Evolutionary conservation across 768 basidiomycete species (phyloP).

Genomic region (Lentinula edodes): DNA sequence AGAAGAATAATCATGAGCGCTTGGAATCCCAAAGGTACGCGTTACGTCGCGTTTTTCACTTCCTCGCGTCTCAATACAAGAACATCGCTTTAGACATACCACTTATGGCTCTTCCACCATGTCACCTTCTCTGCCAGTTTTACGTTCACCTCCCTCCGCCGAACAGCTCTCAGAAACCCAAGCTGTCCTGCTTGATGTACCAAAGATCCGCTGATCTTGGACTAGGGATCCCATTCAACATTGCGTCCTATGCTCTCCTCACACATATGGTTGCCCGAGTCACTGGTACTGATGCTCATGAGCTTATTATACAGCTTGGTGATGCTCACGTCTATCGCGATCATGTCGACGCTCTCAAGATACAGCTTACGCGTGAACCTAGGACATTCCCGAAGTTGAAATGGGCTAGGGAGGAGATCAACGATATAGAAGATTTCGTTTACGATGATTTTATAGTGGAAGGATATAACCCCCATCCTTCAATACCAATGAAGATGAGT

Average conservation of each 20-base stretch:
- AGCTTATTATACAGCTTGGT: conserved; percentile 92
- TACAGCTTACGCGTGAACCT: conserved; percentile 76
- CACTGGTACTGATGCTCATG: conserved; percentile 80
- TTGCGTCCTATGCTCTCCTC: conserved; percentile 95
- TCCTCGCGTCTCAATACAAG: not conserved
- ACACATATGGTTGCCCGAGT: conserved; percentile 97
- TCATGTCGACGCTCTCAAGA: conserved; percentile 81
- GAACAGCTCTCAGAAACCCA: conserved; percentile 48
- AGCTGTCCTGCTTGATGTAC: conserved; percentile 93
- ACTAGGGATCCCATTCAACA: conserved; percentile 98
- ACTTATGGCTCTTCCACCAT: conserved; percentile 95
- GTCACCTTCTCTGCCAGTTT: conserved; percentile 99
- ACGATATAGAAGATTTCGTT: conserved; percentile 75
- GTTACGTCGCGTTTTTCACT: not conserved
- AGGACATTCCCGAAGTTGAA: conserved; percentile 75
- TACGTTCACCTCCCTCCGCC: conserved; percentile 84
- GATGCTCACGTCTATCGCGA: conserved; percentile 96
- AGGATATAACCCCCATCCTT: conserved; percentile 78
- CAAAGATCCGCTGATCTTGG: conserved; percentile 97
- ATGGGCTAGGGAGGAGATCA: conserved; percentile 61
- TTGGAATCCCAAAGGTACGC: conserved; percentile 94
- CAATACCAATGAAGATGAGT: conserved; percentile 96
- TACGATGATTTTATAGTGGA: conserved; percentile 81
- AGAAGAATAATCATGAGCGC: conserved; percentile 91
- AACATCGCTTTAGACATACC: conserved; percentile 61